Conservation (phyloP, 306 rosid species). For the Carpinus viminea region DNA sequence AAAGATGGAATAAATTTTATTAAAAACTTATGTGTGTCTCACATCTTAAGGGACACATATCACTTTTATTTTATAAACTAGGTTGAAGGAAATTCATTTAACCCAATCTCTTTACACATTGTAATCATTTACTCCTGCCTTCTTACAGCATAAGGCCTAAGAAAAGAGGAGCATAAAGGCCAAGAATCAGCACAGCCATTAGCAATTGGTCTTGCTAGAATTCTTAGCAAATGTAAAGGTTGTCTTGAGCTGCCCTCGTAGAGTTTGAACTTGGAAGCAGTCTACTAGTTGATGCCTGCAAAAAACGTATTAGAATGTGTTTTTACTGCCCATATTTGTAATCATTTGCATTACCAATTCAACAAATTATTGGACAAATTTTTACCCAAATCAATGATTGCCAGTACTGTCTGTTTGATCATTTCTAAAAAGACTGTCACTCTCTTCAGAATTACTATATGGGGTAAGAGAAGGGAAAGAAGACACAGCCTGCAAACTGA, state of each 20-base stretch:
- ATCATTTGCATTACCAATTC: background rate
- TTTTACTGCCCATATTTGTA: background rate
- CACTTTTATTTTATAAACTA: too few relatives aligned
- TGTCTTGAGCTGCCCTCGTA: background rate
- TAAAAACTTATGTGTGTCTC: too few relatives aligned
- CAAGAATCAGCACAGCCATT: background rate
- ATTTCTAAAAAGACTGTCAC: background rate
- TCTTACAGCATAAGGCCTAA: background rate
- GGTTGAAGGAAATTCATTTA: too few relatives aligned
- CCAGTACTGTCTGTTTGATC: background rate
- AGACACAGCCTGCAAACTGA: conserved; percentile 12
- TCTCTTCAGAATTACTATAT: conserved; percentile 6
- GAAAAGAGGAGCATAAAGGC: background rate
- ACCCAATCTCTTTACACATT: background rate
- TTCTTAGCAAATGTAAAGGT: background rate
- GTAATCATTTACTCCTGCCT: conserved; percentile 7
- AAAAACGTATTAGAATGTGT: background rate
- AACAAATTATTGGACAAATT: background rate
- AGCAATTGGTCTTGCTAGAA: background rate
- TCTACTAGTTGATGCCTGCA: background rate
- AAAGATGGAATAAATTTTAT: too few relatives aligned
- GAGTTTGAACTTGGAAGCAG: background rate
- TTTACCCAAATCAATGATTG: background rate
- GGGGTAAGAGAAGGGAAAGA: conserved; percentile 26
- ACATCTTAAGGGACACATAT: too few relatives aligned